A percentile compares a stretch with the other conserved stretches of the same genome.
These are phyloP conservation scores for Saccharum spontaneum DNA, from an alignment of 176 grass and related monocot species.

Conservation along the genomic window DNA sequence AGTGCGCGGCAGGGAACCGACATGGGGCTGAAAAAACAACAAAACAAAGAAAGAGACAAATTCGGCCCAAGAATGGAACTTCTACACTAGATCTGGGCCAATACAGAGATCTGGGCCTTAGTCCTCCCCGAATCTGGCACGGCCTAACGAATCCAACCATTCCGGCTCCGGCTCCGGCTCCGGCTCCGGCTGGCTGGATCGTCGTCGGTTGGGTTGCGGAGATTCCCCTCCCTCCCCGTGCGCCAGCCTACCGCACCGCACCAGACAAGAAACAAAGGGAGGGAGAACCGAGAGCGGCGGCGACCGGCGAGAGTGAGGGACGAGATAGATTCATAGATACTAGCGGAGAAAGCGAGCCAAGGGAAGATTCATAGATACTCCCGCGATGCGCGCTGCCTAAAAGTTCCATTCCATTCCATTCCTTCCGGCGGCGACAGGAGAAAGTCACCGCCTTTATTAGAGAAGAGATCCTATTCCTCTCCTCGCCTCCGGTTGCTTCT, in stretches of 20 bases:
- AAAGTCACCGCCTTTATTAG: not conserved
- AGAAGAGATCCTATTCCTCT: not conserved
- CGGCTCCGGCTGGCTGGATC: no score
- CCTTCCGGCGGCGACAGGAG: not conserved
- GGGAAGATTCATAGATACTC: not conserved
- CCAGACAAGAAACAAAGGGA: not conserved
- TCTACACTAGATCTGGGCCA: no score
- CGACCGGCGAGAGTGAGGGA: not conserved
- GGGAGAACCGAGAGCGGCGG: not conserved
- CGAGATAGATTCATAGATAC: not conserved
- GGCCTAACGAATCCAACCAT: no score
- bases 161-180: no score
- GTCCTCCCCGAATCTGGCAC: no score
- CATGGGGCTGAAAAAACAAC: no score
- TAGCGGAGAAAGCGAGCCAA: not conserved
- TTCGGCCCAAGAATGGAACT: no score
- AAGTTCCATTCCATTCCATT: constrained; percentile 22
- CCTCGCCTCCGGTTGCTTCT: constrained; percentile 16
- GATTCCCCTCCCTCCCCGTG: not conserved
- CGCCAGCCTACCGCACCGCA: not conserved
- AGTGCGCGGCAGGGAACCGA: no score
- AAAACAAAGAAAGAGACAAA: no score
- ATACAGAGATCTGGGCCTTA: no score
- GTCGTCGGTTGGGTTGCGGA: no score
- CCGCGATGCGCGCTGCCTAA: constrained; percentile 21